Evolutionary conservation across 257 asterid species (phyloP).

Genomic region (Handroanthus guayacan): DNA sequence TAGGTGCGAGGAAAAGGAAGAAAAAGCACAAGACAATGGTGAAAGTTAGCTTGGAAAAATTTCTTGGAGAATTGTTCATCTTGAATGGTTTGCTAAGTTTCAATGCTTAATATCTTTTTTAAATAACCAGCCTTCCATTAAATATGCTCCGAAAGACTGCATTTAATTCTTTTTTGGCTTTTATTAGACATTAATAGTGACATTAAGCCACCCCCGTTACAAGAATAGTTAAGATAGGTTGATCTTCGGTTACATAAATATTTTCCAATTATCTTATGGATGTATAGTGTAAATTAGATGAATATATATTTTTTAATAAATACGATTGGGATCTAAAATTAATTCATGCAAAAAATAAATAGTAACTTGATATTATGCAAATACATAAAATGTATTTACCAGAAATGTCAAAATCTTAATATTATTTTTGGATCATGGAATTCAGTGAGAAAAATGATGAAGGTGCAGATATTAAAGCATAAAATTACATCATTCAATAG

Average conservation of each 20-base stretch:
- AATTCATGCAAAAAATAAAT: no score
- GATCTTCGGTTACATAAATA: neutral
- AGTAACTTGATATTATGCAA: no score
- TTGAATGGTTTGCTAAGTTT: neutral
- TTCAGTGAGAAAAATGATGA: no score
- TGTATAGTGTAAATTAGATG: neutral
- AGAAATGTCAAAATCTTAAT: no score
- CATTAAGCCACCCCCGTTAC: neutral
- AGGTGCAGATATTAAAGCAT: no score
- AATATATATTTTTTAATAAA: no score
- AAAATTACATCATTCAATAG: no score
- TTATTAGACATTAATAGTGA: neutral
- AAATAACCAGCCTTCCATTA: neutral
- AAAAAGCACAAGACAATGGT: slow-evolving; percentile 1
- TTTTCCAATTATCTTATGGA: neutral
- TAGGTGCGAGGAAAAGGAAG: slow-evolving; percentile 7
- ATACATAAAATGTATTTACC: no score
- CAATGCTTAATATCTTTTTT: neutral
- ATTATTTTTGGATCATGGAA: no score
- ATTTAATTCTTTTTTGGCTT: neutral
- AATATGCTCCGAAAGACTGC: neutral
- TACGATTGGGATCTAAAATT: no score
- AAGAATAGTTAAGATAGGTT: neutral
- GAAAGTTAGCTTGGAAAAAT: neutral
- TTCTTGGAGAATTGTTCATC: neutral